A percentile compares a stretch with the other conserved stretches of the same genome.
Conservation (phyloP, 1,284 basidiomycete species). For the Pseudozyma sp. region DNA sequence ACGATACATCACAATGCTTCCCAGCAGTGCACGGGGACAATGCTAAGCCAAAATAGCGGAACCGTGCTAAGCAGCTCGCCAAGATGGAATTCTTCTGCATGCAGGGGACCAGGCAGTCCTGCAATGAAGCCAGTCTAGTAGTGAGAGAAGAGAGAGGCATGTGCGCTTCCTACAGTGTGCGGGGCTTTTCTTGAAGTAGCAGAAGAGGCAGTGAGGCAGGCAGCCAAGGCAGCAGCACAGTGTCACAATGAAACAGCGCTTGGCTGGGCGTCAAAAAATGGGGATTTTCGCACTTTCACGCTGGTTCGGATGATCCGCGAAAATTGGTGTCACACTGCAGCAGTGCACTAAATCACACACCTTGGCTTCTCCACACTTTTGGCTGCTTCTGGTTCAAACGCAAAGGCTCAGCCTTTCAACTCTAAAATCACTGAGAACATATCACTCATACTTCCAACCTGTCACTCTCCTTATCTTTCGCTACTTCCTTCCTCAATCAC, state of each 20-base stretch:
- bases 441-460: background rate
- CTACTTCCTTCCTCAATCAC: background rate
- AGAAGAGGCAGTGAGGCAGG: background rate
- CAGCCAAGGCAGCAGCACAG: background rate
- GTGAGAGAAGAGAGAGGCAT: background rate
- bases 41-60: too few relatives aligned
- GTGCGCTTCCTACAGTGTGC: too few relatives aligned
- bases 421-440: too few relatives aligned
- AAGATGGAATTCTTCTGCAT: constrained; percentile 9
- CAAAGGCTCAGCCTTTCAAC: background rate
- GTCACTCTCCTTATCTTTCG: background rate
- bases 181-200: too few relatives aligned
- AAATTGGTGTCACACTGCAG: background rate
- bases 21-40: too few relatives aligned
- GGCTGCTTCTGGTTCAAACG: background rate
- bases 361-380: background rate
- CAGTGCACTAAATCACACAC: background rate
- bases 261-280: constrained; percentile 3
- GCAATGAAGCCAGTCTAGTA: background rate
- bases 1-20: too few relatives aligned
- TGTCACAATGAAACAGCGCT: background rate
- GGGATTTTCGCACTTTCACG: constrained; percentile 3
- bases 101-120: background rate
- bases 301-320: background rate
- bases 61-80: too few relatives aligned